Evolutionary conservation across 148 eudicot species (phyloP), one percentile per base, ranked within the genome.

Genomic region (Heliosperma pusillum): DNA sequence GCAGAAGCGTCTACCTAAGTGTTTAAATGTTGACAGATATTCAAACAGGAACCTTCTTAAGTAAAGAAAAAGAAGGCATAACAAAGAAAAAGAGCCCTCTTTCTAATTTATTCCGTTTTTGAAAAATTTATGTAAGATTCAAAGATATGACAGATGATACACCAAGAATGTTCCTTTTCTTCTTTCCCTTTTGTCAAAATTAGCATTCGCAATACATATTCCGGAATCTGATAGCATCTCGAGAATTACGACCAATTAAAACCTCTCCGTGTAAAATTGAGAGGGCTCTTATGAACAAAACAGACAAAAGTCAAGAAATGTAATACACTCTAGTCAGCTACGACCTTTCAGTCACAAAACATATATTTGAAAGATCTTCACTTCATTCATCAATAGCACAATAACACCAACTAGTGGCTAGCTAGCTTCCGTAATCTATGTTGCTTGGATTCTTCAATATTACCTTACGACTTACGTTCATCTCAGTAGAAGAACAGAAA

Each of bases 71-170:
- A 65, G 47, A 70, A 56, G 25, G 66, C n/a, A 42, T 25, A 45
- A 40, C 15, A 79, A 79, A 61, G 77, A 69, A 72, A 74, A 78
- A 65, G 67, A 45, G 24, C 20, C 73, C 53, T 30, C 13, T 0
- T 57, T n/a, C 40, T 21, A 3, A 50, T 10, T 17, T 45, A 22
- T 78, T 71, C 71, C 56, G 24, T 66, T 20, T 69, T 21, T 11
- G 47, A 30, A 33, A 33, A 30, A 36, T 27, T 19, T 53, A 30
- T 53, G 15, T 6, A 53, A 73, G 19, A 27, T 36, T 56, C 64
- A 62, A 63, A 59, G 55, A 78, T 73, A 72, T 13, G 66, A 45
- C 61, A 56, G 9, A 66, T 66, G 45, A 78, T 65, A 22, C 30
- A 24, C 66, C 66, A 25, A 72, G 72, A 72, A 63, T 57, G 5